A percentile compares a stretch with the other conserved stretches of the same genome.
These are phyloP conservation scores for Paraleonurus japonicus DNA, from an alignment of 257 asterid species.

Conservation along the genomic window DNA sequence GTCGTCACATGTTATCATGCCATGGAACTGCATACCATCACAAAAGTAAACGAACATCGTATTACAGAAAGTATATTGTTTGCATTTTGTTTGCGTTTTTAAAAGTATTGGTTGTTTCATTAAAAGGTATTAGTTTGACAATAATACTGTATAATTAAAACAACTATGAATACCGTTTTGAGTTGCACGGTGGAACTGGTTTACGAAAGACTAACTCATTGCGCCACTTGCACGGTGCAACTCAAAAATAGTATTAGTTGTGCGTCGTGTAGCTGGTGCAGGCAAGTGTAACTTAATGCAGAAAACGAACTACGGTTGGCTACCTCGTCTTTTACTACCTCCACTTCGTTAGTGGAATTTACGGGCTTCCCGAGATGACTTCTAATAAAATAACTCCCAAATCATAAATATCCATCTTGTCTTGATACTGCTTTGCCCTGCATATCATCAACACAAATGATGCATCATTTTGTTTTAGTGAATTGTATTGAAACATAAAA, in stretches of 20 bases:
- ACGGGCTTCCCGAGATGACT: slow-evolving; percentile 56
- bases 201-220: too few relatives aligned
- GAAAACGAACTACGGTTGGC: neutral
- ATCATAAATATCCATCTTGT: slow-evolving; percentile 65
- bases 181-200: too few relatives aligned
- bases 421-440: slow-evolving; percentile 69
- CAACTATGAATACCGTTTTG: too few relatives aligned
- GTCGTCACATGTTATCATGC: slow-evolving; percentile 47
- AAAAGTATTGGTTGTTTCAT: neutral
- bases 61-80: too few relatives aligned
- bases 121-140: neutral
- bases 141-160: too few relatives aligned
- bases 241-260: too few relatives aligned
- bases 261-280: too few relatives aligned
- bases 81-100: too few relatives aligned
- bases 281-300: too few relatives aligned
- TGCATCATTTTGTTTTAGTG: neutral
- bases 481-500: neutral
- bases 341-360: slow-evolving; percentile 45
- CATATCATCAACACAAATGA: neutral
- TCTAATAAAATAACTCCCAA: slow-evolving; percentile 79
- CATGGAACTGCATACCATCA: slow-evolving; percentile 48
- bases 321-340: slow-evolving; percentile 63
- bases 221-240: too few relatives aligned
- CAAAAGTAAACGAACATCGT: too few relatives aligned